These are phyloP conservation scores for Trametes punicea DNA, from an alignment of 768 basidiomycete species.

Conservation along the genomic window DNA sequence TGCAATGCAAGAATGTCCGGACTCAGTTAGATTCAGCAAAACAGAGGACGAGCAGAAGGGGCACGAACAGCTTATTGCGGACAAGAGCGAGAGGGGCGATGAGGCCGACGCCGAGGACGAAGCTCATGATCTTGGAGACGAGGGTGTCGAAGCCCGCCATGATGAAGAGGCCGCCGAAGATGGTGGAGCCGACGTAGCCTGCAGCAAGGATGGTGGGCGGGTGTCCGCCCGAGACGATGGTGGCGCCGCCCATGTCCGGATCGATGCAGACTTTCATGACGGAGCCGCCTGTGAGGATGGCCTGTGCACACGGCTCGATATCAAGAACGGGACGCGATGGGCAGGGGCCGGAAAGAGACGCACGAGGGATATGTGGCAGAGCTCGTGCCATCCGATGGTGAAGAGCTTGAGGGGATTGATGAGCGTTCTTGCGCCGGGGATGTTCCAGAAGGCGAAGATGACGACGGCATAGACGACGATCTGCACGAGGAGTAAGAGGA, in stretches of 20 bases:
- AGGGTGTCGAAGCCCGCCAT: conserved; percentile 86
- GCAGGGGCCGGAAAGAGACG: conserved; percentile 28
- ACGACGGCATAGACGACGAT: conserved; percentile 83
- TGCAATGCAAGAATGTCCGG: not conserved
- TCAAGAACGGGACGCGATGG: not conserved
- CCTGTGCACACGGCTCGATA: conserved; percentile 39
- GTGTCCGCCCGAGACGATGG: conserved; percentile 73
- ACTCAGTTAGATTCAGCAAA: too few species aligned
- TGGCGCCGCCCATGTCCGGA: conserved; percentile 74
- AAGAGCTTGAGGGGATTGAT: conserved; percentile 86
- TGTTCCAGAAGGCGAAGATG: conserved; percentile 86
- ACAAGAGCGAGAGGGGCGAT: conserved; percentile 84
- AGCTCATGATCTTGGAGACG: conserved; percentile 89
- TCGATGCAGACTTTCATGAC: conserved; percentile 82
- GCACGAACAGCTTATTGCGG: conserved; percentile 80
- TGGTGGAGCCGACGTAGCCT: conserved; percentile 79
- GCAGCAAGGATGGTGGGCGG: conserved; percentile 70
- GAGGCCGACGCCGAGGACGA: conserved; percentile 83
- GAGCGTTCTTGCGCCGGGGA: conserved; percentile 72
- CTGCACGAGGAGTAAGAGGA: conserved; percentile 35
- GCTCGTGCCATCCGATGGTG: conserved; percentile 86
- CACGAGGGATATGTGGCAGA: conserved; percentile 79
- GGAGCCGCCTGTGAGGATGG: conserved; percentile 74
- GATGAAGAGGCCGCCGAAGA: conserved; percentile 80
- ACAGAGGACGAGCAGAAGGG: not conserved